Evolutionary conservation across 1,139 yeast genomes (phyloP).

Genomic region (Nakaseomyces nivariensis): DNA sequence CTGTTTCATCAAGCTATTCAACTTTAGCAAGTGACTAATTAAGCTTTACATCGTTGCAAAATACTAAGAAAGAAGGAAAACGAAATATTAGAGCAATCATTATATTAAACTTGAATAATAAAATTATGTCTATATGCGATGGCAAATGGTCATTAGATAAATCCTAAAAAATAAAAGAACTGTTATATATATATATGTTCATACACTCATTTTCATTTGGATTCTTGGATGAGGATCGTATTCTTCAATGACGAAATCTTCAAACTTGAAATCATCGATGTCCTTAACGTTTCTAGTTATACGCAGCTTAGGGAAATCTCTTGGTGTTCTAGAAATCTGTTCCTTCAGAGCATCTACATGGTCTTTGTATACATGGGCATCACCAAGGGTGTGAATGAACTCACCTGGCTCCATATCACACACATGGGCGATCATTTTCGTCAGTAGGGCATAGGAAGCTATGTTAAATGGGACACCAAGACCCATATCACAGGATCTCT

Average conservation of each 20-base stretch:
- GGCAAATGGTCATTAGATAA: too few relatives aligned
- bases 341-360: conserved; percentile 83
- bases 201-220: conserved; percentile 75
- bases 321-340: conserved; percentile 68
- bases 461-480: conserved; percentile 96
- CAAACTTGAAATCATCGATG: conserved; percentile 81
- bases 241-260: conserved; percentile 71
- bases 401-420: conserved; percentile 94
- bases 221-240: conserved; percentile 78
- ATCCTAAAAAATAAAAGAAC: neutral
- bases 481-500: conserved; percentile 99
- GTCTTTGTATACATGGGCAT: conserved; percentile 87
- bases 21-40: too few relatives aligned
- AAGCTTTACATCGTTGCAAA: too few relatives aligned
- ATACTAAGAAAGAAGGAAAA: too few relatives aligned
- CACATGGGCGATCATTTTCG: conserved; percentile 91
- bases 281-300: conserved; percentile 56
- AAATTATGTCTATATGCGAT: too few relatives aligned
- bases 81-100: too few relatives aligned
- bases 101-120: too few relatives aligned
- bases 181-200: conserved; percentile 9
- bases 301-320: conserved; percentile 64
- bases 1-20: too few relatives aligned
- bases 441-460: conserved; percentile 87
- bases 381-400: conserved; percentile 91